phyloP scores from a whole-genome alignment of 106 monocot species.

The Apostasia ramifera region DNA sequence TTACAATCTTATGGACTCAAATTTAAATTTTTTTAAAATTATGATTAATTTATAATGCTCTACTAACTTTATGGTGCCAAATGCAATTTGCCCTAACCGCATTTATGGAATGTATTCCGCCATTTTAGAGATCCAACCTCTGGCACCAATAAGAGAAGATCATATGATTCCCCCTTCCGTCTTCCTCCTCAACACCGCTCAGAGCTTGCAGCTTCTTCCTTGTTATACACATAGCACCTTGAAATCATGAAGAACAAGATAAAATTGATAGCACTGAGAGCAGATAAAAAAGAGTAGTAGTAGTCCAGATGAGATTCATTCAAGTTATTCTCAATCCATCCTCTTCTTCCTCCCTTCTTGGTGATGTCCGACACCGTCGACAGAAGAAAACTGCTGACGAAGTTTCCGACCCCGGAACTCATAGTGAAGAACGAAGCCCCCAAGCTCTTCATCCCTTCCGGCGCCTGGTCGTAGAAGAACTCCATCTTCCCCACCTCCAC shows the following conservation, averaged over 20 bases:
- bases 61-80: too few relatives aligned
- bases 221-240: conserved; percentile 28
- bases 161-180: too few relatives aligned
- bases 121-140: too few relatives aligned
- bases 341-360: conserved; percentile 16
- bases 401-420: conserved; percentile 58
- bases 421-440: conserved; percentile 49
- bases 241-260: conserved; percentile 17
- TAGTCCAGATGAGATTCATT: conserved; percentile 38
- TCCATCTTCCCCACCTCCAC: conserved; percentile 26
- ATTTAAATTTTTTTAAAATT: too few relatives aligned
- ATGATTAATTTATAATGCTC: too few relatives aligned
- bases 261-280: conserved; percentile 24
- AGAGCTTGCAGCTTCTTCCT: conserved; percentile 1
- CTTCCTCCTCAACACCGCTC: too few relatives aligned
- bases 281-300: conserved; percentile 31
- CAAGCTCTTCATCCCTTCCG: conserved; percentile 45
- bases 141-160: too few relatives aligned
- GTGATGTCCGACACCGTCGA: conserved; percentile 37
- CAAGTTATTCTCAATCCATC: conserved; percentile 54
- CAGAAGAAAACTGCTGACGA: conserved; percentile 59
- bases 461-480: conserved; percentile 56
- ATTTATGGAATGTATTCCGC: too few relatives aligned
- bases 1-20: too few relatives aligned
- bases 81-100: too few relatives aligned